Evolutionary conservation across 495 filamentous ascomycete genomes (phyloP).

Genomic region (Penicillium alfredii): DNA sequence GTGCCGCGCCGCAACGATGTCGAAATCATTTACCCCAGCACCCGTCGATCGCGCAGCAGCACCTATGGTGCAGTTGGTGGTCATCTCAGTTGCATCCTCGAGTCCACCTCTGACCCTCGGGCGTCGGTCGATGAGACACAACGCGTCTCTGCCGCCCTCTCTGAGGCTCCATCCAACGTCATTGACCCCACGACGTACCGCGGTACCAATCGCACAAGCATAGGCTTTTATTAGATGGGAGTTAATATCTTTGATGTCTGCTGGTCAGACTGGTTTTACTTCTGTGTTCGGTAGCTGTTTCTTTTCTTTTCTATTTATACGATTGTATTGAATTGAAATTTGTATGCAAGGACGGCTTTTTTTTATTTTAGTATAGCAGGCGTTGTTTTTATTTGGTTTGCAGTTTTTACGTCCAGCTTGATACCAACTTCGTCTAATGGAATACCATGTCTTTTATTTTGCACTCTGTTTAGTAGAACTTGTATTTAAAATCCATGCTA

Average conservation of each 20-base stretch:
- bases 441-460: too few species aligned
- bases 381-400: too few species aligned
- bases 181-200: conserved; percentile 31
- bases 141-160: neutral
- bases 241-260: conserved; percentile 10
- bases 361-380: neutral
- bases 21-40: conserved; percentile 33
- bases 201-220: conserved; percentile 31
- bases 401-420: too few species aligned
- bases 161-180: conserved; percentile 11
- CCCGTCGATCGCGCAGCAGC: conserved; percentile 33
- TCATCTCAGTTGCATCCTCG: conserved; percentile 32
- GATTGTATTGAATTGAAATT: conserved; percentile 3
- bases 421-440: too few species aligned
- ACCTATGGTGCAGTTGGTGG: conserved; percentile 25
- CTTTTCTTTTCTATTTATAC: conserved; percentile 6
- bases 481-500: too few species aligned
- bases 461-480: too few species aligned
- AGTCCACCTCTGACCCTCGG: conserved; percentile 18
- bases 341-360: neutral
- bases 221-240: conserved; percentile 18
- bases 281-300: conserved; percentile 9
- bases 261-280: conserved; percentile 13
- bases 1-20: conserved; percentile 28
- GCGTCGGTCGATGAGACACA: conserved; percentile 23